phyloP scores from a whole-genome alignment of 495 filamentous ascomycete genomes.

The Xylaria flabelliformis region DNA sequence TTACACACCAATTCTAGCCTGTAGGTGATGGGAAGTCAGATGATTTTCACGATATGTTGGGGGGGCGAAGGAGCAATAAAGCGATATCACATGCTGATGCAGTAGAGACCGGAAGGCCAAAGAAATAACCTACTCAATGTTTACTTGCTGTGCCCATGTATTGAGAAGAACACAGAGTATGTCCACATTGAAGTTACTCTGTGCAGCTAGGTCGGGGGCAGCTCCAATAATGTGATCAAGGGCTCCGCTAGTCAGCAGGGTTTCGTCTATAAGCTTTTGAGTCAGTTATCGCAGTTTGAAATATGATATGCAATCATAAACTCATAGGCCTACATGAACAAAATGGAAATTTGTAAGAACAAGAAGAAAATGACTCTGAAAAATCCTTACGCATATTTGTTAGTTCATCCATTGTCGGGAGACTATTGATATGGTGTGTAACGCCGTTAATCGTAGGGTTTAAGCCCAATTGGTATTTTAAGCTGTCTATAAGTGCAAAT shows the following conservation, averaged over 20 bases:
- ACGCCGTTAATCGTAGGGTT: slow-evolving; percentile 11
- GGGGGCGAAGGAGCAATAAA: background rate
- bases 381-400: background rate
- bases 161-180: background rate
- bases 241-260: background rate
- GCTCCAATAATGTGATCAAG: background rate
- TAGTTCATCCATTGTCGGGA: background rate
- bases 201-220: background rate
- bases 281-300: background rate
- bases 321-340: too few species aligned
- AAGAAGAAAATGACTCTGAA: too few species aligned
- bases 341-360: too few species aligned
- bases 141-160: background rate
- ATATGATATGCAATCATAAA: too few species aligned
- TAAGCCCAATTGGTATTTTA: slow-evolving; percentile 10
- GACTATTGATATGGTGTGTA: background rate
- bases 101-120: background rate
- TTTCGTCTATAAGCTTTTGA: background rate
- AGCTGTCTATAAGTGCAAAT: slow-evolving; percentile 5
- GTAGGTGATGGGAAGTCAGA: background rate
- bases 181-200: background rate
- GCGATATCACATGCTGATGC: background rate
- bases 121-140: slow-evolving; percentile 3
- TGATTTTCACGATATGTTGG: background rate
- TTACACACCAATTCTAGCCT: slow-evolving; percentile 15